Conservation (phyloP, 192 early-diverging fungal genomes). For the Gorgonomyces haynaldii region DNA sequence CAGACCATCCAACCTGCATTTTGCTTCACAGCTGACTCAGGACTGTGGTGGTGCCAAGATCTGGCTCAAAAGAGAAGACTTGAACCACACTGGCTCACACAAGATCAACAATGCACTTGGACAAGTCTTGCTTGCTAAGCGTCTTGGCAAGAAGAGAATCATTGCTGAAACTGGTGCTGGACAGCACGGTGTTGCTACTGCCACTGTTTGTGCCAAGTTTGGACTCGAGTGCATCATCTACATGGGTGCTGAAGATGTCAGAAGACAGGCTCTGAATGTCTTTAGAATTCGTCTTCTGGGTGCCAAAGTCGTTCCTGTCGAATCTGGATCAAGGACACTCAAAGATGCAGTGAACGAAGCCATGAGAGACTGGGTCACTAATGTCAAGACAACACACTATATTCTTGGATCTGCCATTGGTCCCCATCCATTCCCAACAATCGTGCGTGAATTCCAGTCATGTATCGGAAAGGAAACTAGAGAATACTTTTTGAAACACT, state of each 20-base stretch:
- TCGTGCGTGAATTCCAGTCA: conserved; percentile 97
- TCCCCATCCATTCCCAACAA: conserved; percentile 91
- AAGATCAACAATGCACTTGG: conserved; percentile 99
- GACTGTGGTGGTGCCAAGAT: conserved; percentile 74
- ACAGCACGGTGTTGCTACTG: conserved; percentile 96
- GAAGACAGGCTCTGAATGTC: conserved; percentile 88
- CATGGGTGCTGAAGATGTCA: conserved; percentile 95
- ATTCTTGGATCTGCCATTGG: conserved; percentile 95
- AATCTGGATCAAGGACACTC: conserved; percentile 63
- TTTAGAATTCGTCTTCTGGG: conserved; percentile 92
- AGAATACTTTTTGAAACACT: conserved; percentile 69
- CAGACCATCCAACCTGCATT: conserved; percentile 76
- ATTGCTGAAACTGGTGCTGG: conserved; percentile 99
- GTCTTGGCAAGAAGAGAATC: conserved; percentile 89
- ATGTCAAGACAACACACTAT: conserved; percentile 87
- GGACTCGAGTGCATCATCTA: conserved; percentile 93
- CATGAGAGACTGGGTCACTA: conserved; percentile 97
- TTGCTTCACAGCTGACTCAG: conserved; percentile 76
- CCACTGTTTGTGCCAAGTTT: conserved; percentile 96
- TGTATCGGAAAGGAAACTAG: conserved; percentile 87
- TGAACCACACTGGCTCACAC: conserved; percentile 98
- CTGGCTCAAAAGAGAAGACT: conserved; percentile 97
- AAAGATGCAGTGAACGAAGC: conserved; percentile 99
- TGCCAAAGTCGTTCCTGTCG: conserved; percentile 63
- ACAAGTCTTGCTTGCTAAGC: conserved; percentile 86